Conservation (phyloP, 331 rosid genomes). For the Ulmus americana region DNA sequence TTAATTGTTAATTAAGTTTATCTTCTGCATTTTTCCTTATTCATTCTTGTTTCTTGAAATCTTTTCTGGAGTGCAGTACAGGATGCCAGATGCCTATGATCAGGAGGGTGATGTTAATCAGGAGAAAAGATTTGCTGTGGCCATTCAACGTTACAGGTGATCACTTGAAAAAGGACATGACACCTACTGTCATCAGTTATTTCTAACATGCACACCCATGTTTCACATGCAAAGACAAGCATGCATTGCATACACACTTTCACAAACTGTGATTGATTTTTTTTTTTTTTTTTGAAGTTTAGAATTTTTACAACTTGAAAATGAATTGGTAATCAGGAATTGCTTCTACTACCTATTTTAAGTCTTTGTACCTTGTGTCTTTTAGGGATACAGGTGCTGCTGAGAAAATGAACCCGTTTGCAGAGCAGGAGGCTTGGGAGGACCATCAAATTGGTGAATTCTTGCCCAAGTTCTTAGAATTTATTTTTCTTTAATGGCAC, state of each 20-base stretch:
- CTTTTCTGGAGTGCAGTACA: conserved; percentile 55
- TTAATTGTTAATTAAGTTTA: not conserved
- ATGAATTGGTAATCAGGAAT: conserved; percentile 10
- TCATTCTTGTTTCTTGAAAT: conserved; percentile 13
- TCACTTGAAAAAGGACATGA: not conserved
- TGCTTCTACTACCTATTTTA: conserved; percentile 12
- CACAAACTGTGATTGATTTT: not conserved
- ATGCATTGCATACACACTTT: not conserved
- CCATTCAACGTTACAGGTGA: conserved; percentile 58
- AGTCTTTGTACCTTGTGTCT: conserved; percentile 8
- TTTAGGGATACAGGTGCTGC: conserved; percentile 61
- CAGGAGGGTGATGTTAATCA: conserved; percentile 70
- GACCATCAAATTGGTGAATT: conserved; percentile 77
- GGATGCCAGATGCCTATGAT: conserved; percentile 93
- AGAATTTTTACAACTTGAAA: not conserved
- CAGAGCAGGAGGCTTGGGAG: conserved; percentile 98
- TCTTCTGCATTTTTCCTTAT: not conserved
- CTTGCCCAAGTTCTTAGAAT: conserved; percentile 2
- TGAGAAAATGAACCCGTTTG: conserved; percentile 85
- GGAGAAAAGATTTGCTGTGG: conserved; percentile 84
- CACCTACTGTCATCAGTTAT: not conserved
- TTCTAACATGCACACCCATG: not conserved
- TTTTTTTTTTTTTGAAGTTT: conserved; percentile 11
- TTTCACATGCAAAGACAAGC: not conserved
- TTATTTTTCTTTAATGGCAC: not conserved